Percentiles rank a stretch among this genome's conserved stretches.
Evolutionary conservation across 345 rosid genomes (phyloP).

Genomic region (Passiflora organensis): DNA sequence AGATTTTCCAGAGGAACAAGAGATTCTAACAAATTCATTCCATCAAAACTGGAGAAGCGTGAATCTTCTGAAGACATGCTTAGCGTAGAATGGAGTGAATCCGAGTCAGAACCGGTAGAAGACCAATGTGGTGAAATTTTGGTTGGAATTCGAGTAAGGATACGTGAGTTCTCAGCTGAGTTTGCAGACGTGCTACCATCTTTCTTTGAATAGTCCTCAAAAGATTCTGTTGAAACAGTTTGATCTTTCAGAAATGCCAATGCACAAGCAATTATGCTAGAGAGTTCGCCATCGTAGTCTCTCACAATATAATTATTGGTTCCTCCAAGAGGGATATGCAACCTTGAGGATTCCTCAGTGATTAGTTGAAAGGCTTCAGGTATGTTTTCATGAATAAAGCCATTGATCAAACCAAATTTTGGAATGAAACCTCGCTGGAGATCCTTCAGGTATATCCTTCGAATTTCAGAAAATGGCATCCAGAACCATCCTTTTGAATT

Average conservation of each 20-base stretch:
- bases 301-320: conserved; percentile 52
- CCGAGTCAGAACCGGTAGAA: conserved; percentile 52
- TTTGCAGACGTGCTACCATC: conserved; percentile 25
- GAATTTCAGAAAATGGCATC: conserved; percentile 72
- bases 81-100: conserved; percentile 30
- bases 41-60: conserved; percentile 69
- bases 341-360: conserved; percentile 66
- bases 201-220: conserved; percentile 27
- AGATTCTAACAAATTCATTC: conserved; percentile 56
- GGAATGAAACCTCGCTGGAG: conserved; percentile 55
- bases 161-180: conserved; percentile 27
- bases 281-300: conserved; percentile 84
- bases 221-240: conserved; percentile 21
- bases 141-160: conserved; percentile 32
- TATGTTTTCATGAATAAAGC: conserved; percentile 35
- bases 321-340: conserved; percentile 59
- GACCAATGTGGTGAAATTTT: conserved; percentile 47
- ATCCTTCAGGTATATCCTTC: conserved; percentile 42
- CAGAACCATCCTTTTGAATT: conserved; percentile 68
- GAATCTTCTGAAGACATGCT: conserved; percentile 47
- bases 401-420: conserved; percentile 41
- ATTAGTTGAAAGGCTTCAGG: conserved; percentile 48
- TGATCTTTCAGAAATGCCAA: conserved; percentile 49
- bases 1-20: conserved; percentile 42
- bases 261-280: conserved; percentile 90